Evolutionary conservation across 257 asterid genomes (phyloP).

Genomic region (Lithospermum erythrorhizon): DNA sequence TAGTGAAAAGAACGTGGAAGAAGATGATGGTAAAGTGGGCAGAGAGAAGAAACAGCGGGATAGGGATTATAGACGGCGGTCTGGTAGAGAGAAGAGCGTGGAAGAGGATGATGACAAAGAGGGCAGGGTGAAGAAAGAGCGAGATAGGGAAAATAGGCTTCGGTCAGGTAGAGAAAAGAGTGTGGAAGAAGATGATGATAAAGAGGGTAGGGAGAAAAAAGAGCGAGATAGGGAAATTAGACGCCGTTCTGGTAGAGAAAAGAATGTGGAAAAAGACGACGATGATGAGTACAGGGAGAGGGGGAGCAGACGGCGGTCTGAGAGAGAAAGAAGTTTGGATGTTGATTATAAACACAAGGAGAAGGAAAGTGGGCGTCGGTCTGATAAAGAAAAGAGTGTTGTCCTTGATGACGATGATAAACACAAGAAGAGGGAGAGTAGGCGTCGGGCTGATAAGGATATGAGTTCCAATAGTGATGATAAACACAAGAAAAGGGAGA

Average conservation of each 20-base stretch:
- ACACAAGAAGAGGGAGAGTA: background rate
- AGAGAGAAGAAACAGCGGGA: slow-evolving; percentile 11
- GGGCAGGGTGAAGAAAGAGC: slow-evolving; percentile 4
- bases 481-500: background rate
- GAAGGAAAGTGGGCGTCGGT: slow-evolving; percentile 1
- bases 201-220: slow-evolving; percentile 12
- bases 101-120: slow-evolving; percentile 11
- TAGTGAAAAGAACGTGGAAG: slow-evolving; percentile 6
- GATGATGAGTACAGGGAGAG: slow-evolving; percentile 8
- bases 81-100: slow-evolving; percentile 11
- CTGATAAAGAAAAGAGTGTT: slow-evolving; percentile 8
- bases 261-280: slow-evolving; percentile 9
- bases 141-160: slow-evolving; percentile 3
- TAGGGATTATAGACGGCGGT: slow-evolving; percentile 5
- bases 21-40: slow-evolving; percentile 1
- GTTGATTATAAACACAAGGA: background rate
- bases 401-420: slow-evolving; percentile 7
- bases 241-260: slow-evolving; percentile 12
- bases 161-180: slow-evolving; percentile 5
- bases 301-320: slow-evolving; percentile 5
- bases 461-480: slow-evolving; percentile 3
- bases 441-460: no score
- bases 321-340: slow-evolving; percentile 5
- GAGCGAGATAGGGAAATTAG: slow-evolving; percentile 4
- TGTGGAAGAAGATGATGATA: slow-evolving; percentile 3